Percentiles rank a stretch among this genome's conserved stretches.
phyloP scores from a whole-genome alignment of 1,284 basidiomycete genomes.

The Moesziomyces antarcticus region DNA sequence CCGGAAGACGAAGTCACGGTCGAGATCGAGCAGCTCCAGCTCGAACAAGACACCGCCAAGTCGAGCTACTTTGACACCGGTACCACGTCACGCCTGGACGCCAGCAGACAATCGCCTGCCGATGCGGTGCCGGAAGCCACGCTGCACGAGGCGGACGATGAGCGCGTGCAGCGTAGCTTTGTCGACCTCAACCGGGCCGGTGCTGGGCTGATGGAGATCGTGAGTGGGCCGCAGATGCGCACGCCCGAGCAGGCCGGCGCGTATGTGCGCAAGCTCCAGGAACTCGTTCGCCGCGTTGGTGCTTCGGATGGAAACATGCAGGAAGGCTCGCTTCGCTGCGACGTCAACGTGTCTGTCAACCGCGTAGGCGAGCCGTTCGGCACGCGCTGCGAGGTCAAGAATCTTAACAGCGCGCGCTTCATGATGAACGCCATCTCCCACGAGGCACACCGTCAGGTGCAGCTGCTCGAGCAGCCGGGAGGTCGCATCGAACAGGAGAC shows the following conservation, averaged over 20 bases:
- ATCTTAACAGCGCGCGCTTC: slow-evolving; percentile 90
- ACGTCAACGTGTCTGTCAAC: slow-evolving; percentile 86
- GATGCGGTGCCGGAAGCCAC: background rate
- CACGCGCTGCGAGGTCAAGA: slow-evolving; percentile 96
- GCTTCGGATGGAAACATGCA: slow-evolving; percentile 98
- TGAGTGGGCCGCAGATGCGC: slow-evolving; percentile 90
- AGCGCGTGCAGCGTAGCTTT: slow-evolving; percentile 69
- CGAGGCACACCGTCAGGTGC: slow-evolving; percentile 80
- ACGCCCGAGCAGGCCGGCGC: slow-evolving; percentile 90
- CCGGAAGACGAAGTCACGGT: slow-evolving; percentile 72
- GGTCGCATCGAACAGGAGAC: slow-evolving; percentile 82
- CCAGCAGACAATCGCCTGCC: background rate
- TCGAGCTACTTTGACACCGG: slow-evolving; percentile 73
- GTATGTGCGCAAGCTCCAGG: slow-evolving; percentile 87
- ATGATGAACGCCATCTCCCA: slow-evolving; percentile 84
- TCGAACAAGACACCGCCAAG: slow-evolving; percentile 98
- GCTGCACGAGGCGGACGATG: slow-evolving; percentile 69
- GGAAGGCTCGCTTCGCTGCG: slow-evolving; percentile 80
- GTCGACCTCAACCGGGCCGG: slow-evolving; percentile 93
- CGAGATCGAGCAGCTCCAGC: slow-evolving; percentile 90
- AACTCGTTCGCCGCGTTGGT: slow-evolving; percentile 82
- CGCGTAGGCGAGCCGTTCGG: slow-evolving; percentile 75
- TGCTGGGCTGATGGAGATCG: slow-evolving; percentile 91
- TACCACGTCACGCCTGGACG: slow-evolving; percentile 65
- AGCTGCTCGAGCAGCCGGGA: slow-evolving; percentile 72